Evolutionary conservation across 108 stramenopile species (phyloP), one percentile per base, ranked within the genome.

Genomic region (Fragilaria radians): DNA sequence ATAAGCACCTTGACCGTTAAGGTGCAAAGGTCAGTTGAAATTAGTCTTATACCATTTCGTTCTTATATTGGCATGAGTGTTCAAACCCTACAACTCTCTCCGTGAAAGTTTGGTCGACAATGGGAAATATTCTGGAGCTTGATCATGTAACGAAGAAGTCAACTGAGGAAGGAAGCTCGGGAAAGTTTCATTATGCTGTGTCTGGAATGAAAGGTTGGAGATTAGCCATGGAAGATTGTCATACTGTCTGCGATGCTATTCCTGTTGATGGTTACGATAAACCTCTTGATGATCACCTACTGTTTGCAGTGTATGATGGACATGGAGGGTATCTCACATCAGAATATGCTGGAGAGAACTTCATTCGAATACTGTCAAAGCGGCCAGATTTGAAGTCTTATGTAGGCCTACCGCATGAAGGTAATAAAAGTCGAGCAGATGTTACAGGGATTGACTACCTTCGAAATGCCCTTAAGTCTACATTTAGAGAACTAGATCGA

Each of bases 221-320:
- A 5, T 57, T 77, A 11, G 82, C 88, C 36, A 88, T 89, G 86
- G 93, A 91, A 78, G 89, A 94, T 57, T 63, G 63, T 28, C 89
- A 94, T 54, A 65, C 66, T 51, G 65, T 76, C 4, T 66, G 56
- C 45, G 53, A 50, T 5, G 33, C 24, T 14, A 70, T 76, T 48
- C 69, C 60, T 0, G 65, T 76, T 29, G 34, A 63, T 3, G 57
- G 58, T 9, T 3, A 31, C 3, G 24, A 51, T 2, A 24, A 57
- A 19, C 70, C 76, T 21, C 49, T 77, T 5, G 50, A 58, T 7
- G 85, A 72, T 59, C 86, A 90, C 68, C 59, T 76, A 36, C 54
- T 95, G 33, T 92, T 91, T 67, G 84, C 78, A 23, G 87, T 95
- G 45, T 86, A 89, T 71, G 94, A 95, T 68, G 90, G 94, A 42